Evolutionary conservation across 495 filamentous ascomycete genomes (phyloP), one percentile per base, ranked within the genome.

Genomic region (Aspergillus cristatus): DNA sequence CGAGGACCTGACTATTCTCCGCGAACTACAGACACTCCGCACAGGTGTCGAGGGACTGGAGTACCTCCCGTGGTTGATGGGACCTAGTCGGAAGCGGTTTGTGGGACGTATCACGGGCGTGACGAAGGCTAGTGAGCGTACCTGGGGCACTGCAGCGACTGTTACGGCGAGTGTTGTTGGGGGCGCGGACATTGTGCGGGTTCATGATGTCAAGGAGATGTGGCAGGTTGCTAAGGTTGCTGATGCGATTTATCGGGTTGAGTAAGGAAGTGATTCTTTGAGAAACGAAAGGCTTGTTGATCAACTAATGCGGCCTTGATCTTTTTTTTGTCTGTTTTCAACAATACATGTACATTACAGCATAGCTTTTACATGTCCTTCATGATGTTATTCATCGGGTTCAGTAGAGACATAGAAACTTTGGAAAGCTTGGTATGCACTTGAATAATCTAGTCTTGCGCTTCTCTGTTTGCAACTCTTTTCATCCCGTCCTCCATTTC

Each of bases 161-260:
- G 86, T 97, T 2, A 78, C 86, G 7, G 83, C 86, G 13, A 86
- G 86, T 49, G 76, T 98, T 28, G 76, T 81, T 38, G 87, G 86
- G n/a, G 91, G 91, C 2, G 91, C 89, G 12, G 91, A 97, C 71
- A 78, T 98, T 37, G 84, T 98, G 14, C 69, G 91, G 41, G 91
- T 98, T 17, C 91, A 98, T 72, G 91, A 97, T 72, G 86, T 89
- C 3, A 58, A 65, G 44, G 84, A 94, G 68, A 98, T 96, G 91
- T 72, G 65, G 48, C 74, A 87, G 63, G 90, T 94, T 14, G 76
- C 78, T 3, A 81, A 76, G 54, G 87, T 98, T 74, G 82, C 86
- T 7, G 90, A 95, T 74, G 90, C 87, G 2, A 84, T 97, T 43
- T 89, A 84, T 71, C 68, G 84, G 50, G 56, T 55, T 46, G 45